These are phyloP conservation scores for Diaporthe ampelina DNA, from an alignment of 2,329 filamentous ascomycete species.

Conservation along the genomic window DNA sequence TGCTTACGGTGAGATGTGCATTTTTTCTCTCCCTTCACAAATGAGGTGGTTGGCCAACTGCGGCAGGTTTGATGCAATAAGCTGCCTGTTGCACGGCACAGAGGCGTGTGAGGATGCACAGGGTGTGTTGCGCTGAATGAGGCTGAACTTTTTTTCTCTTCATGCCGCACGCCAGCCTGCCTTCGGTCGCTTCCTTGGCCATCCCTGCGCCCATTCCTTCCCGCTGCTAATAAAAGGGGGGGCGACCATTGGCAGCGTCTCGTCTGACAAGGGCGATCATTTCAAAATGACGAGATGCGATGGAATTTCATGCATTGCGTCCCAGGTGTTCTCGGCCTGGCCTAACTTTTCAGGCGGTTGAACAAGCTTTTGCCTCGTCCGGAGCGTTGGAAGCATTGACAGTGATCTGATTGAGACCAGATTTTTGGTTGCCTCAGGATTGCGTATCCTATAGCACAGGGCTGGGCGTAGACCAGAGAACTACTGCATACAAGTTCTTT, in stretches of 20 bases:
- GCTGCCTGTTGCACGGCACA: slow-evolving; percentile 9
- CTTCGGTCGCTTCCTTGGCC: neutral
- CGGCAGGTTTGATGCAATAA: slow-evolving; percentile 27
- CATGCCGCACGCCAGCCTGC: slow-evolving; percentile 13
- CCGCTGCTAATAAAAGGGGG: slow-evolving; percentile 32
- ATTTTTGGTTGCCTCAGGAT: slow-evolving; percentile 15
- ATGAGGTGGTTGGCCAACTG: slow-evolving; percentile 12
- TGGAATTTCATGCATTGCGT: slow-evolving; percentile 21
- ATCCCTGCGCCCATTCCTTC: slow-evolving; percentile 32
- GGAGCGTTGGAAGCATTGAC: slow-evolving; percentile 21
- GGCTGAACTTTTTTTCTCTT: slow-evolving; percentile 26
- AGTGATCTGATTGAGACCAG: slow-evolving; percentile 1
- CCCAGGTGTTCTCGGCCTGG: slow-evolving; percentile 16
- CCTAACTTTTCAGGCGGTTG: slow-evolving; percentile 2
- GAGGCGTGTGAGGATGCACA: neutral
- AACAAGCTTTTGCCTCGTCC: slow-evolving; percentile 31
- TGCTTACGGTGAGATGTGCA: slow-evolving; percentile 18
- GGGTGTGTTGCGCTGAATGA: slow-evolving; percentile 15
- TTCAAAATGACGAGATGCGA: slow-evolving; percentile 22
- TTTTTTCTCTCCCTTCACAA: neutral
- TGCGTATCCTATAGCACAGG: neutral
- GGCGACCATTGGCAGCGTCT: slow-evolving; percentile 1
- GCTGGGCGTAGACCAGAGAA: neutral
- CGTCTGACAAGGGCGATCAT: slow-evolving; percentile 29
- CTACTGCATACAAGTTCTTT: slow-evolving; percentile 7